Evolutionary conservation across 1,284 basidiomycete species (phyloP), one percentile per base, ranked within the genome.

Genomic region (Tilletia caries): DNA sequence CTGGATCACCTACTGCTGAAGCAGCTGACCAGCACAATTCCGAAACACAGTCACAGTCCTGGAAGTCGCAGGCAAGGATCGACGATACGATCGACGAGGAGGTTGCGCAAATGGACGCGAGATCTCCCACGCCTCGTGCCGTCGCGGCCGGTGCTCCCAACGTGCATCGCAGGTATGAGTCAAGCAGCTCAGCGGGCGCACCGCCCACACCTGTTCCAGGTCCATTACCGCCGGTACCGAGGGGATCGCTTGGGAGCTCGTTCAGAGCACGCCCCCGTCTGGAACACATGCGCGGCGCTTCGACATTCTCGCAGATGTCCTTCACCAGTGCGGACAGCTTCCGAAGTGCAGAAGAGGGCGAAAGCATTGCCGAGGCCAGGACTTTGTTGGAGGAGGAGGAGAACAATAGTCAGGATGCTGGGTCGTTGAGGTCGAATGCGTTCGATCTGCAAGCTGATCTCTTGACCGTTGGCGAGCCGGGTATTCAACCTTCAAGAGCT

Each of bases 231-330:
- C 48, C 48, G 18, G 8, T n/a, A 6, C 48, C 48, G 23, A 25
- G 8, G 8, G 23, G 23, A 25, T n/a, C 48, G 2, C 23, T 13
- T 18, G 48, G 12, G 8, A 25, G 48, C 48, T 50, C 48, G 13
- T 50, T 50, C 3, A 25, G 48, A 50, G 20, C 8, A 29, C 58
- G 58, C n/a, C 58, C 58, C 29, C 29, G 33, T 33, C 33, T 62
- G 58, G 58, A 62, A 34, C 58, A 62, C 33, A 62, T 37, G 58
- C 58, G 58, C 58, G 58, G 58, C 32, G 32, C 58, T 13, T 62
- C 58, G 2, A 62, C 58, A 6, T 62, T 62, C 33, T 62, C 58
- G 58, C 58, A 62, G 32, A 33, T 62, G 58, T 34, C 32, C 58
- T 62, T 34, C 32, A 34, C 32, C 3, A 62, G 58, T 29, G 58